phyloP scores from a whole-genome alignment of 805 yeast species.

The Starmera caribaea region DNA sequence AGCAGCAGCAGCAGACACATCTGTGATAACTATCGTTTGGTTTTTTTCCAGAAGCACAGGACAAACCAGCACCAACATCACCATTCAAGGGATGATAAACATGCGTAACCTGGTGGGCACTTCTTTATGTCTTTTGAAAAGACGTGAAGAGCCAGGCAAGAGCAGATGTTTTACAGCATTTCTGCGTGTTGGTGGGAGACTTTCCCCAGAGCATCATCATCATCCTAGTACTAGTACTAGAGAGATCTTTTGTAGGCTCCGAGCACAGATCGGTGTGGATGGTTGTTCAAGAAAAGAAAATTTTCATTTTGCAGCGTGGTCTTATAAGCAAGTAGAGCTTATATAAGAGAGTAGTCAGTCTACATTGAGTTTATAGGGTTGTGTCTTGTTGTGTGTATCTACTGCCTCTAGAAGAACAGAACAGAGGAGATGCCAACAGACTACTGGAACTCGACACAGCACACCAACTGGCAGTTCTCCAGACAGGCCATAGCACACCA shows the following conservation, averaged over 20 bases:
- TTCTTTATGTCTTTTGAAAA: no score
- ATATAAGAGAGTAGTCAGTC: no score
- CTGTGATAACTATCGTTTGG: constrained; percentile 74
- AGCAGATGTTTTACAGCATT: constrained; percentile 39
- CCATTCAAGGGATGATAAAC: background rate
- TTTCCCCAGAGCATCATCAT: constrained; percentile 91
- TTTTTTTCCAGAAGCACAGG: no score
- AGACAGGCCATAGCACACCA: constrained; percentile 42
- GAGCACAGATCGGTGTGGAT: constrained; percentile 27
- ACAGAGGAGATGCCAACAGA: constrained; percentile 53
- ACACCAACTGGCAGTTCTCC: constrained; percentile 73
- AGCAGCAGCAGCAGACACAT: constrained; percentile 26
- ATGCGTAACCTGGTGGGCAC: background rate
- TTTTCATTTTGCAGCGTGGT: no score
- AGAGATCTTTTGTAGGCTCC: constrained; percentile 50
- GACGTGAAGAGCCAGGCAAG: constrained; percentile 29
- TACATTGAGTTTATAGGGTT: no score
- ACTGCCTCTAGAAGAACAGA: background rate
- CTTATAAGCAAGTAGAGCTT: no score
- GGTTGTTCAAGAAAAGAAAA: constrained; percentile 32
- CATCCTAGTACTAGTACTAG: no score
- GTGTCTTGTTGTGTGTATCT: no score
- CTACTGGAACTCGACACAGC: constrained; percentile 81
- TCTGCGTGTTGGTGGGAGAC: constrained; percentile 82
- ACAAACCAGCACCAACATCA: background rate